phyloP scores from a whole-genome alignment of 2,329 filamentous ascomycete genomes.

The Aspergillus arachidicola region DNA sequence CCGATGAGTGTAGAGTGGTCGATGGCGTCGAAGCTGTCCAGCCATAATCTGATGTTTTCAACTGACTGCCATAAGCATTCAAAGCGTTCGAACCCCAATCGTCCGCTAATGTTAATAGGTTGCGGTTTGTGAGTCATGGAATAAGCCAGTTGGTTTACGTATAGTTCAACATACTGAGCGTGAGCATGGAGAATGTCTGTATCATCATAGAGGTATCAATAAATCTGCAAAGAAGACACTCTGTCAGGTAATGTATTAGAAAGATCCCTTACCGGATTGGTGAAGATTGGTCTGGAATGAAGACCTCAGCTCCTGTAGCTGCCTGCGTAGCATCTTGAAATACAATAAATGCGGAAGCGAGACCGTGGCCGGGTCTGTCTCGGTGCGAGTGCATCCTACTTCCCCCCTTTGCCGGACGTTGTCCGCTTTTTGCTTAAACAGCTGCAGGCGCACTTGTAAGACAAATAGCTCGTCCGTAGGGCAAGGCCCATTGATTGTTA shows the following conservation, averaged over 20 bases:
- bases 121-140: constrained; percentile 24
- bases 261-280: constrained; percentile 22
- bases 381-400: constrained; percentile 16
- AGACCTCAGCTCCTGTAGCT: constrained; percentile 34
- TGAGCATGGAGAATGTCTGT: constrained; percentile 32
- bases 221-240: background rate
- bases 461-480: constrained; percentile 34
- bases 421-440: constrained; percentile 35
- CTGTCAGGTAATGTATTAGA: too few species aligned
- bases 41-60: constrained; percentile 37
- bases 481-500: constrained; percentile 28
- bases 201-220: constrained; percentile 9
- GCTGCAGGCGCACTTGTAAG: constrained; percentile 41
- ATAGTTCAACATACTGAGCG: constrained; percentile 30
- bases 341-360: constrained; percentile 28
- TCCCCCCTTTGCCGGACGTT: constrained; percentile 35
- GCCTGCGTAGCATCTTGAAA: constrained; percentile 32
- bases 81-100: constrained; percentile 34
- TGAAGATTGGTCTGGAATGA: constrained; percentile 28
- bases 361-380: constrained; percentile 6
- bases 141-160: constrained; percentile 32
- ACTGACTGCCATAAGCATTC: constrained; percentile 39
- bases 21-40: constrained; percentile 34
- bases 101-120: constrained; percentile 12
- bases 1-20: constrained; percentile 29